A percentile compares a stretch with the other conserved stretches of the same genome.
Conservation (phyloP, 352 stramenopile species). For the Phytophthora pinifolia region DNA sequence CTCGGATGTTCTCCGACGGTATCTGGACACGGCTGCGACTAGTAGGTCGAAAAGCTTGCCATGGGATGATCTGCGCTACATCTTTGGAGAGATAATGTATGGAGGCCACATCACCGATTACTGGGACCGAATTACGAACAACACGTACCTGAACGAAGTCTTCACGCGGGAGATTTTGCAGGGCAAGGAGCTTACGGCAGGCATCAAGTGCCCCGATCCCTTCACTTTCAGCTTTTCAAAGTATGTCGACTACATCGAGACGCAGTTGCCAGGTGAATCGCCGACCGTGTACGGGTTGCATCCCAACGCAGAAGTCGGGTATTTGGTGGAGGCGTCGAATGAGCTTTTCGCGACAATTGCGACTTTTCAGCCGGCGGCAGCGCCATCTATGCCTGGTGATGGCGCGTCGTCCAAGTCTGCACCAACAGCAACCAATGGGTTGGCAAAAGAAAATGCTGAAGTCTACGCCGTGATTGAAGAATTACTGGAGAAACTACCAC, state of each 20-base stretch:
- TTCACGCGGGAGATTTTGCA: constrained; percentile 67
- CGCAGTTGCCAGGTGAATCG: constrained; percentile 61
- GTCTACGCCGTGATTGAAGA: constrained; percentile 56
- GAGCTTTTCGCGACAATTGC: constrained; percentile 88
- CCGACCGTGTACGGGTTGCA: constrained; percentile 74
- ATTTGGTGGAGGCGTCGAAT: constrained; percentile 73
- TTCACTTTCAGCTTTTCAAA: constrained; percentile 88
- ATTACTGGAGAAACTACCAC: constrained; percentile 57
- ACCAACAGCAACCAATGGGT: constrained; percentile 6
- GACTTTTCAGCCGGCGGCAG: constrained; percentile 81
- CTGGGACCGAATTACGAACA: constrained; percentile 86
- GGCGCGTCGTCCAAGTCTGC: constrained; percentile 13
- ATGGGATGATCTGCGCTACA: constrained; percentile 88
- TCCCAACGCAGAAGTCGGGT: constrained; percentile 81
- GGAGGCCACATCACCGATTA: constrained; percentile 84
- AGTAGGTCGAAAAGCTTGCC: constrained; percentile 43
- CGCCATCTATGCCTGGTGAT: constrained; percentile 46
- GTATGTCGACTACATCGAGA: constrained; percentile 89
- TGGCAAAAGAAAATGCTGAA: constrained; percentile 31
- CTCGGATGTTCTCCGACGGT: constrained; percentile 72
- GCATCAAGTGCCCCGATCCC: constrained; percentile 83
- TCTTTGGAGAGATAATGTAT: constrained; percentile 94
- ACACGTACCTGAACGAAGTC: constrained; percentile 62
- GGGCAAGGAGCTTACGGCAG: constrained; percentile 51
- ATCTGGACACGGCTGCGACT: constrained; percentile 44